Percentiles rank a stretch among this genome's conserved stretches.
phyloP scores from a whole-genome alignment of 2,329 filamentous ascomycete species.

The Paraphoma chrysanthemicola region DNA sequence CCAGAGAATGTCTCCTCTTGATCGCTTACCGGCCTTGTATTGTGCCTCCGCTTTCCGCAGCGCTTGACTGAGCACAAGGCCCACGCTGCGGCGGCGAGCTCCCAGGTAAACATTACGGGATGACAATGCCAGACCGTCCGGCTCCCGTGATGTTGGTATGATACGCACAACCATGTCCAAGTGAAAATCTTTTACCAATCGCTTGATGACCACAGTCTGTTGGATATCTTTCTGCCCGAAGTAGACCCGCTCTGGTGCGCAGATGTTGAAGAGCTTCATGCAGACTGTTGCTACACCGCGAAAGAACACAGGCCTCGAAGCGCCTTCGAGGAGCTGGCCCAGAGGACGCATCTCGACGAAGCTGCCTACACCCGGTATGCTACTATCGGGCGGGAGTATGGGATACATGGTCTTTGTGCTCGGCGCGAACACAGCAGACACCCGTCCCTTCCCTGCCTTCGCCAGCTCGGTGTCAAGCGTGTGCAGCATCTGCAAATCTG shows the following conservation, averaged over 20 bases:
- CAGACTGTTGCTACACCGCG: conserved; percentile 94
- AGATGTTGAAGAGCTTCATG: conserved; percentile 90
- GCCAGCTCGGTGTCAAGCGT: conserved; percentile 75
- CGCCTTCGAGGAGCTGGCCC: conserved; percentile 80
- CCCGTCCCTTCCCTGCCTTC: conserved; percentile 61
- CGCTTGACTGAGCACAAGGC: conserved; percentile 73
- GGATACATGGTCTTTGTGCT: conserved; percentile 88
- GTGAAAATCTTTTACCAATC: conserved; percentile 88
- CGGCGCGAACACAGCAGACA: conserved; percentile 87
- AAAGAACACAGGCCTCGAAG: conserved; percentile 91
- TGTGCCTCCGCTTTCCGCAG: conserved; percentile 73
- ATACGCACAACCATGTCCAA: conserved; percentile 77
- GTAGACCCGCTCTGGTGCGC: conserved; percentile 79
- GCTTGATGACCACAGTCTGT: conserved; percentile 87
- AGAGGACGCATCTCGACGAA: conserved; percentile 93
- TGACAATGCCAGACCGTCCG: conserved; percentile 86
- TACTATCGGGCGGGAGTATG: conserved; percentile 73
- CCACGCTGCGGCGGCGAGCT: conserved; percentile 71
- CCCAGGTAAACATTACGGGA: conserved; percentile 95
- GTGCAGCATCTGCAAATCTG: conserved; percentile 73
- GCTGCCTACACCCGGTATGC: conserved; percentile 77
- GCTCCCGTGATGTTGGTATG: conserved; percentile 75
- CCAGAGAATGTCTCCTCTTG: conserved; percentile 72
- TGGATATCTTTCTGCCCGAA: conserved; percentile 99
- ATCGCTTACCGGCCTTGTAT: conserved; percentile 63